A percentile compares a stretch with the other conserved stretches of the same genome.
These are phyloP conservation scores for Suillus alpinus DNA, from an alignment of 768 basidiomycete species.

Conservation along the genomic window DNA sequence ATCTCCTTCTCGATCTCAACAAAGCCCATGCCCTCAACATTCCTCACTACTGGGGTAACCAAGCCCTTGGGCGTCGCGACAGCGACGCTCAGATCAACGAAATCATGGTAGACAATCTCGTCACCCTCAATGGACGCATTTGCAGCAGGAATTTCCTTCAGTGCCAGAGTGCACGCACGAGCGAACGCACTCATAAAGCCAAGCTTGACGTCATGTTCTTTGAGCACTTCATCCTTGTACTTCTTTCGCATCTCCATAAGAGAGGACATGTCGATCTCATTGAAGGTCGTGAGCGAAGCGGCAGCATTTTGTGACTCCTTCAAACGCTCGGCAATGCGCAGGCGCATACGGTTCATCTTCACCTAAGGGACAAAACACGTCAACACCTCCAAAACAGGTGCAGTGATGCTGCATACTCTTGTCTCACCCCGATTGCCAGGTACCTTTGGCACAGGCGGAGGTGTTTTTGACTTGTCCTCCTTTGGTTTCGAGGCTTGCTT, in stretches of 20 bases:
- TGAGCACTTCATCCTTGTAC: slow-evolving; percentile 90
- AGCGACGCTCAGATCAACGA: slow-evolving; percentile 91
- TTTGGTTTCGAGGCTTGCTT: slow-evolving; percentile 35
- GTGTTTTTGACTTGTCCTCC: slow-evolving; percentile 22
- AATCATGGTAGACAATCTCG: slow-evolving; percentile 90
- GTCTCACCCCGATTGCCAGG: slow-evolving; percentile 75
- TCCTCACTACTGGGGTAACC: slow-evolving; percentile 93
- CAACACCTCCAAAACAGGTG: background rate
- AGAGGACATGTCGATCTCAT: slow-evolving; percentile 99
- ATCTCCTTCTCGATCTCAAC: slow-evolving; percentile 94
- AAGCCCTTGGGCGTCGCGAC: slow-evolving; percentile 97
- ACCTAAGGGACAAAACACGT: slow-evolving; percentile 48
- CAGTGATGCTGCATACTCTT: slow-evolving; percentile 51
- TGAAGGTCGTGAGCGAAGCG: slow-evolving; percentile 96
- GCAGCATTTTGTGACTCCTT: slow-evolving; percentile 99
- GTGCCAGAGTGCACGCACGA: slow-evolving; percentile 76
- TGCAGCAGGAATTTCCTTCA: slow-evolving; percentile 89
- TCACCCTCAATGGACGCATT: slow-evolving; percentile 95
- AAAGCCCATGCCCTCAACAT: slow-evolving; percentile 85
- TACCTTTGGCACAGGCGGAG: slow-evolving; percentile 30
- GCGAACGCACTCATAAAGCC: slow-evolving; percentile 99
- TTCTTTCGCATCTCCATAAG: slow-evolving; percentile 89
- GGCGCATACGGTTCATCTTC: slow-evolving; percentile 99
- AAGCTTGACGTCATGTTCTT: slow-evolving; percentile 92
- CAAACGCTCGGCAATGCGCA: slow-evolving; percentile 94